phyloP scores from a whole-genome alignment of 306 rosid species.

The Inga leiocalycina region DNA sequence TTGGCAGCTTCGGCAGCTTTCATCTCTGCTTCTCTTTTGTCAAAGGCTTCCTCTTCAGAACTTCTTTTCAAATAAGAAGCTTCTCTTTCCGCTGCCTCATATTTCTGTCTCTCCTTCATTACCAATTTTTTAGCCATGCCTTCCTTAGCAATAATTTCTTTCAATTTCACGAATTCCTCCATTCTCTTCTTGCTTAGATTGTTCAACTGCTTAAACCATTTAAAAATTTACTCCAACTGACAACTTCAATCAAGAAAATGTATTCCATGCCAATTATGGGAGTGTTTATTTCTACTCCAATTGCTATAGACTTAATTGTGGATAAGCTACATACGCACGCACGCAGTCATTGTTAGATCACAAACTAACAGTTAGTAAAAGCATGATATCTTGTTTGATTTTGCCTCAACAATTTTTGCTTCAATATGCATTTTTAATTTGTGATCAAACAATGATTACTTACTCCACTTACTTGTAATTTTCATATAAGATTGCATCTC shows the following conservation, averaged over 20 bases:
- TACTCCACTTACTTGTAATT: not conserved
- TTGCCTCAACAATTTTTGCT: not conserved
- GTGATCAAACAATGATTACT: not conserved
- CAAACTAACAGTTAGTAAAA: not conserved
- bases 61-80: no score
- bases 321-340: not conserved
- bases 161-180: slow-evolving; percentile 64
- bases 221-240: slow-evolving; percentile 30
- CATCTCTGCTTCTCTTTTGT: no score
- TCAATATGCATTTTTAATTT: not conserved
- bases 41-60: no score
- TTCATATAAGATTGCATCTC: no score
- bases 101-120: no score
- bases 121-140: no score
- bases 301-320: not conserved
- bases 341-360: not conserved
- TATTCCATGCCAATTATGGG: not conserved
- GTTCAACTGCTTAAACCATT: slow-evolving; percentile 56
- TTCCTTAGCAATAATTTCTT: slow-evolving; percentile 59
- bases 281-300: not conserved
- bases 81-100: no score
- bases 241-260: slow-evolving; percentile 9
- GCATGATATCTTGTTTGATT: not conserved
- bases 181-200: slow-evolving; percentile 53
- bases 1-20: no score